Percentiles rank a stretch among this genome's conserved stretches.
phyloP scores from a whole-genome alignment of 768 basidiomycete species.

The Phylloporus sp. region DNA sequence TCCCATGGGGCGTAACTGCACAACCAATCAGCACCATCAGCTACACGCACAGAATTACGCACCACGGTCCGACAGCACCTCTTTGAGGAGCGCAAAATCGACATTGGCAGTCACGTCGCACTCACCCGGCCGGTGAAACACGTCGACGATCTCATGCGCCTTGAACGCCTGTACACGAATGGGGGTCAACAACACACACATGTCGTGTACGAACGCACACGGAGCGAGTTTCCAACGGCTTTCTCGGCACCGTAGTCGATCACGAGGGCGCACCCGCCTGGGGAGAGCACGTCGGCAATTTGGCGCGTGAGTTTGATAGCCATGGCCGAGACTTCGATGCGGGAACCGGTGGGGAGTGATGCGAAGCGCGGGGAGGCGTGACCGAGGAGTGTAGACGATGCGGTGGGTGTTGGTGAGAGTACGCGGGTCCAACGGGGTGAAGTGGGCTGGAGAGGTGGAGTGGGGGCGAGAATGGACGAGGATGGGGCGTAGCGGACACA shows the following conservation, averaged over 20 bases:
- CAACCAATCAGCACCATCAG: conserved; percentile 4
- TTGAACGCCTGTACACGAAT: conserved; percentile 91
- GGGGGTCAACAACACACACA: background rate
- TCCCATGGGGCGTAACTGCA: conserved; percentile 54
- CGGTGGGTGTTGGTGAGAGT: conserved; percentile 56
- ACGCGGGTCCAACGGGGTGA: conserved; percentile 56
- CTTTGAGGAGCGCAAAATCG: conserved; percentile 85
- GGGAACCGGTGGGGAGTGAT: conserved; percentile 60
- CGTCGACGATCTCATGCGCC: conserved; percentile 77
- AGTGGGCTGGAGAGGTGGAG: conserved; percentile 8
- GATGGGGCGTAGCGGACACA: conserved; percentile 24
- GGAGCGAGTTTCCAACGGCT: conserved; percentile 68
- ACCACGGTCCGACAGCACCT: conserved; percentile 70
- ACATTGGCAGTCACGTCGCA: conserved; percentile 97
- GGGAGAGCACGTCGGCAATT: conserved; percentile 59
- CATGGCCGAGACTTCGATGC: conserved; percentile 77
- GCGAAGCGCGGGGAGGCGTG: conserved; percentile 68
- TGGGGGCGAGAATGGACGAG: conserved; percentile 9
- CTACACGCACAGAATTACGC: conserved; percentile 13
- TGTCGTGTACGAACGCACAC: conserved; percentile 50
- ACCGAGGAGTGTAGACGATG: conserved; percentile 53
- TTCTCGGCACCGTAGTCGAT: conserved; percentile 86
- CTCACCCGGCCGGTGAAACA: conserved; percentile 81
- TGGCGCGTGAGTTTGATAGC: conserved; percentile 65
- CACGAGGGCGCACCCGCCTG: conserved; percentile 65